phyloP scores from a whole-genome alignment of 2,329 filamentous ascomycete species.

The Anisogramma anomala region DNA sequence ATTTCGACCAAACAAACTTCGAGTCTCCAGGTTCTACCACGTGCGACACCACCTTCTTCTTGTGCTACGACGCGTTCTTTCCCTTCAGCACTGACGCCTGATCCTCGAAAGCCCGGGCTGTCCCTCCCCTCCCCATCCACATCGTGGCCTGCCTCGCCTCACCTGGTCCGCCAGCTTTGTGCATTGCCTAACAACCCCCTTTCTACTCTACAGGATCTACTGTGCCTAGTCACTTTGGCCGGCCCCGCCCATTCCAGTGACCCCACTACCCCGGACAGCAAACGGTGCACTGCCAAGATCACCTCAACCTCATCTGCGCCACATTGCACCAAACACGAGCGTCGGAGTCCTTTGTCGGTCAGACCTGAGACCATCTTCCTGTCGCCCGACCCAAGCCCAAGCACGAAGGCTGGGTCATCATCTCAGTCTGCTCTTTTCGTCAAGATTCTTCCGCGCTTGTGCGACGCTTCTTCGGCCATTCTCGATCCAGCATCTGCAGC shows the following conservation, averaged over 20 bases:
- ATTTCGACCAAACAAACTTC: slow-evolving; percentile 5
- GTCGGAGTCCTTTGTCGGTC: not conserved
- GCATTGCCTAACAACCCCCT: no score
- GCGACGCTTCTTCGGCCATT: not conserved
- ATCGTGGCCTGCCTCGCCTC: not conserved
- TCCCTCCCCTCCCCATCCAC: not conserved
- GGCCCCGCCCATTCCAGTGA: no score
- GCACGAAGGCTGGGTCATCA: not conserved
- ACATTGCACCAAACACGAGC: not conserved
- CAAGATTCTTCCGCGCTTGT: not conserved
- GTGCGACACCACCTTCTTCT: not conserved
- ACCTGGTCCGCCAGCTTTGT: no score
- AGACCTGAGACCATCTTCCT: not conserved
- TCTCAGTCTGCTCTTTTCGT: not conserved
- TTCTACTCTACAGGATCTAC: no score
- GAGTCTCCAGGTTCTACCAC: not conserved
- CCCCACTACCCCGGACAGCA: no score
- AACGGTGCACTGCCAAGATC: no score
- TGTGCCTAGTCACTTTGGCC: no score
- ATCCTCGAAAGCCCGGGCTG: not conserved
- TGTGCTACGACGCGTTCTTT: slow-evolving; percentile 5
- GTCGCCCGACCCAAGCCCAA: not conserved
- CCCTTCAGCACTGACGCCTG: not conserved
- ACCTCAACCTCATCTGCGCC: not conserved
- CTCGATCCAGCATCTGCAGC: not conserved